Percentiles rank a stretch among this genome's conserved stretches.
Evolutionary conservation across 1,139 yeast genomes (phyloP).

Genomic region (Yamadazyma trypodendri): DNA sequence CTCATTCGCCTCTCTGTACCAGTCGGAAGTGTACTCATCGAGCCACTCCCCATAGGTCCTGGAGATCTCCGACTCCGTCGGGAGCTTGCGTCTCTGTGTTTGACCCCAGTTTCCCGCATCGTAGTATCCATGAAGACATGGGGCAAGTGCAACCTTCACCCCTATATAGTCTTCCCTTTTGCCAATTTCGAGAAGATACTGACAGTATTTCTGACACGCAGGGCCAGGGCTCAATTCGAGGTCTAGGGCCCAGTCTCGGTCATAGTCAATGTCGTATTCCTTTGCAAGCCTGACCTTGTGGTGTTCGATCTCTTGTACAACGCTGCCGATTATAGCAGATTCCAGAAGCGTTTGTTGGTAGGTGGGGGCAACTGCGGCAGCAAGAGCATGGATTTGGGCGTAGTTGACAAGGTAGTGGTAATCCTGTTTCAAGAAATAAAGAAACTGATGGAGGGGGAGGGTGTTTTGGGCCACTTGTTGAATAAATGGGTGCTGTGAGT

Average conservation of each 20-base stretch:
- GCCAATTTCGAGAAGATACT: slow-evolving; percentile 57
- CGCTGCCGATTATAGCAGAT: slow-evolving; percentile 49
- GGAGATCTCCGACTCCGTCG: slow-evolving; percentile 3
- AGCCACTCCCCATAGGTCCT: slow-evolving; percentile 57
- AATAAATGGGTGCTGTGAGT: slow-evolving; percentile 65
- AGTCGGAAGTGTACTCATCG: slow-evolving; percentile 55
- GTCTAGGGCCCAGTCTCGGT: slow-evolving; percentile 41
- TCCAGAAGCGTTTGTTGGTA: slow-evolving; percentile 52
- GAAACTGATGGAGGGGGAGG: slow-evolving; percentile 51
- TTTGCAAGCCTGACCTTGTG: slow-evolving; percentile 53
- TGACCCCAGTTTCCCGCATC: slow-evolving; percentile 43
- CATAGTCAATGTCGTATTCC: slow-evolving; percentile 45
- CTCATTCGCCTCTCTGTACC: slow-evolving; percentile 52
- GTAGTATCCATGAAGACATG: slow-evolving; percentile 75
- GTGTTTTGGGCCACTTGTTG: slow-evolving; percentile 49
- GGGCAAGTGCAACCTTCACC: slow-evolving; percentile 66
- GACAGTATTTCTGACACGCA: slow-evolving; percentile 60
- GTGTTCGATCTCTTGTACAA: slow-evolving; percentile 54
- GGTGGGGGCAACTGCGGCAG: slow-evolving; percentile 63
- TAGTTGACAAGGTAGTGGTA: slow-evolving; percentile 68
- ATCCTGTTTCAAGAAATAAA: slow-evolving; percentile 68
- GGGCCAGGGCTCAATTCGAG: slow-evolving; percentile 46
- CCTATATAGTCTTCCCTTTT: slow-evolving; percentile 58
- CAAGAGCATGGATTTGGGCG: slow-evolving; percentile 65
- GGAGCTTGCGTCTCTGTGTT: slow-evolving; percentile 12